Evolutionary conservation across 2,329 filamentous ascomycete genomes (phyloP), one percentile per base, ranked within the genome.

Genomic region (Raffaelea deltoideospora): DNA sequence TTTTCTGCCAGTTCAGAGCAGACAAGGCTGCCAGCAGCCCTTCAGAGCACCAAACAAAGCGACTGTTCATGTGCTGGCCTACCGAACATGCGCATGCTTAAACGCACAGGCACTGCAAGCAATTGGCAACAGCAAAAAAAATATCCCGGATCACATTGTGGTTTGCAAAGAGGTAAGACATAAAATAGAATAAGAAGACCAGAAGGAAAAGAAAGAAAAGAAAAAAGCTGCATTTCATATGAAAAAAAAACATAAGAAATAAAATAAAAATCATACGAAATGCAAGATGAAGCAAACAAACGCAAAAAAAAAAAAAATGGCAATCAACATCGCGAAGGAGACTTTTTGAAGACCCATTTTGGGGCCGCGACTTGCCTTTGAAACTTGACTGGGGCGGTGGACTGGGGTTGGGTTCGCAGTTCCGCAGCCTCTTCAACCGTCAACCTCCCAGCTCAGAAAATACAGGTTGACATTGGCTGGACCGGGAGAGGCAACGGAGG

Each of bases 381-480:
- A 39, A 37, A 36, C 29, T 17, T 34, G 29, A 15, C 18, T 23
- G 21, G n/a, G 5, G 14, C 11, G n/a, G 17, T 20, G 19, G 17
- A 17, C 15, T 8, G 19, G 10, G 26, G n/a, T 29, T 31, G 30
- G 31, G 26, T 29, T 35, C 37, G 37, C 34, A 36, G 34, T 33
- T 27, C 31, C 22, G 35, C 31, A 32, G 39, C 34, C 35, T 36
- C 35, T 41, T 27, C 35, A 31, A 26, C 35, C 30, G 20, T 34
- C 36, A 32, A 35, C 31, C 33, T 37, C 37, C 26, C 36, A 31
- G 38, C 38, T 43, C 32, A 37, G 33, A 22, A 37, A 34, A 33
- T 31, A 37, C 34, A n/a, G 31, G 33, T 22, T 26, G 24, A 38
- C 41, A 43, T 43, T 41, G 18, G 18, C 18, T 14, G 10, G 22